Evolutionary conservation across 2,329 filamentous ascomycete genomes (phyloP), one percentile per base, ranked within the genome.

Genomic region (Zymoseptoria ardabiliae): DNA sequence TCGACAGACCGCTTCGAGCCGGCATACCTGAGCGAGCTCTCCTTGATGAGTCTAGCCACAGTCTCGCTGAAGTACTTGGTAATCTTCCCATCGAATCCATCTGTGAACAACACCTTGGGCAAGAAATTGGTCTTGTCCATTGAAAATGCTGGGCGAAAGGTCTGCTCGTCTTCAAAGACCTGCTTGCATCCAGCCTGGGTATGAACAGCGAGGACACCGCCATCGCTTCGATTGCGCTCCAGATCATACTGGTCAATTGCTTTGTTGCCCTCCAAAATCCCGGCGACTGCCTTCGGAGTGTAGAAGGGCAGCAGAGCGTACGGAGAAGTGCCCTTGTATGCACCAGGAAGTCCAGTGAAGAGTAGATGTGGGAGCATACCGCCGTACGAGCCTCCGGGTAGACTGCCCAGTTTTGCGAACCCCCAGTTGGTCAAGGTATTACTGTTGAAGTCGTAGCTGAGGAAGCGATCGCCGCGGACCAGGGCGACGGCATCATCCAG

Each of bases 291-390:
- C 53, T 77, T 72, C 0, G 79, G 79, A 0, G 79, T 82, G 61
- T 81, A 81, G 69, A 81, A 80, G 50, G 80, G 76, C 51, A 82
- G 69, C 2, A 80, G 69, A 21, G 70, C 79, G 61, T 81, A 79
- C 7, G 75, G 62, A 4, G 77, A 80, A 2, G 79, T 82, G 19
- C 79, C 79, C 1, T 75, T 78, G 63, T 76, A 82, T 7, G 73
- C 75, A 10, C 71, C 74, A 0, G 79, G 79, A 9, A 82, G 72
- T 10, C 73, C 78, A 59, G 72, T 74, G 69, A 80, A 79, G 5
- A 82, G 59, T 1, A 79, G 61, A 48, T 71, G 69, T 0, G 75
- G 75, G 1, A 81, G 67, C 60, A 81, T 75, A 49, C 68, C 61
- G 23, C 79, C 77, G 62, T 80, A 80, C 3, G 76, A 67, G 10